Conservation (phyloP, 306 rosid genomes). For the cucumber (Cucumis sativus) region DNA sequence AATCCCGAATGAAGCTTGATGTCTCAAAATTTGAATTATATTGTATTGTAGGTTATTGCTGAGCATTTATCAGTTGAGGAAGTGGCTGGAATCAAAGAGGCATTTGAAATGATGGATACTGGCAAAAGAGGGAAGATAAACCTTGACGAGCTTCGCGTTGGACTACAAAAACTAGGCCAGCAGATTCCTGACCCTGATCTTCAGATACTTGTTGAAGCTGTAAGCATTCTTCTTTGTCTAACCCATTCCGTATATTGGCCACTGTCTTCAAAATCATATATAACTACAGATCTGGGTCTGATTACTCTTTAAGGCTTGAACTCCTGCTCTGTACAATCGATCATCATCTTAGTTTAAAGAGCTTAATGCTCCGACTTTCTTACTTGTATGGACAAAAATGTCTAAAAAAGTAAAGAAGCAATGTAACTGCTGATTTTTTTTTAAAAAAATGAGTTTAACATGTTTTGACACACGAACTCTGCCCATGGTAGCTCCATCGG, state of each 20-base stretch:
- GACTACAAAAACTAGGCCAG: conserved; percentile 44
- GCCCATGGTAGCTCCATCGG: not conserved
- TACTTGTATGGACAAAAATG: not conserved
- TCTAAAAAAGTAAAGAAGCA: not conserved
- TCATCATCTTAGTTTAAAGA: not conserved
- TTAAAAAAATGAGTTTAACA: not conserved
- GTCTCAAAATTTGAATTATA: not conserved
- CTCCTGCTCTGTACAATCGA: not conserved
- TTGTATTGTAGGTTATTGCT: conserved; percentile 34
- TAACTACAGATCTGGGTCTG: not conserved
- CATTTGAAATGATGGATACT: conserved; percentile 39
- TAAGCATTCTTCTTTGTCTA: conserved; percentile 15
- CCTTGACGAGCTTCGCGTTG: conserved; percentile 34
- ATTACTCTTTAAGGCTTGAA: not conserved
- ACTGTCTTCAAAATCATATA: not conserved
- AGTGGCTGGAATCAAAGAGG: conserved; percentile 52
- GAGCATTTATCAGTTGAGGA: conserved; percentile 49
- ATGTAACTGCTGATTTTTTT: not conserved
- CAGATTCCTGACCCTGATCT: conserved; percentile 45
- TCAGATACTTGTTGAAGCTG: conserved; percentile 43
- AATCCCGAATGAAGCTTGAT: not conserved
- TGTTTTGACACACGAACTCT: not conserved
- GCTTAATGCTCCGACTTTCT: not conserved
- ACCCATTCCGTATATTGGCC: not conserved
- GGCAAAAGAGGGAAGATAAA: conserved; percentile 33